phyloP scores from a whole-genome alignment of 2,329 filamentous ascomycete species.

The Shiraia bambusicola region DNA sequence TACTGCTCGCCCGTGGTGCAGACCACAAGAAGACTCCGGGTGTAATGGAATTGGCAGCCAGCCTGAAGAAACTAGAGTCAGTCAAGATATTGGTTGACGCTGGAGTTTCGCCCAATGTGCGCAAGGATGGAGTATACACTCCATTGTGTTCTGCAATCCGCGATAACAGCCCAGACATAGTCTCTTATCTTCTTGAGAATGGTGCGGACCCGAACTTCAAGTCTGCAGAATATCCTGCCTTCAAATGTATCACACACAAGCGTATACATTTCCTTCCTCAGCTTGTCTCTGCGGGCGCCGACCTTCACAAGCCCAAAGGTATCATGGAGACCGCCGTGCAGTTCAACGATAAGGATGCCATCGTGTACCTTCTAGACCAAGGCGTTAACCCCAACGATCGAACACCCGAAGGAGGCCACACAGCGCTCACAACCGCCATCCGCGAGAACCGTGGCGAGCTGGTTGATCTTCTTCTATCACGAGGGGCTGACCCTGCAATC shows the following conservation, averaged over 20 bases:
- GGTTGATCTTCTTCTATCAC: slow-evolving; percentile 59
- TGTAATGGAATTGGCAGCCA: slow-evolving; percentile 64
- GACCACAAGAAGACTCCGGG: slow-evolving; percentile 62
- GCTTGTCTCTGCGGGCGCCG: slow-evolving; percentile 59
- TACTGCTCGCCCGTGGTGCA: slow-evolving; percentile 61
- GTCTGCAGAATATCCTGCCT: slow-evolving; percentile 65
- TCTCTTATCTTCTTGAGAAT: slow-evolving; percentile 59
- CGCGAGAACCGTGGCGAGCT: slow-evolving; percentile 60
- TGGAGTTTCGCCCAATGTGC: slow-evolving; percentile 61
- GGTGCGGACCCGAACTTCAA: slow-evolving; percentile 56
- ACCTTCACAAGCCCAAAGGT: slow-evolving; percentile 62
- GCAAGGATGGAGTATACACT: slow-evolving; percentile 68
- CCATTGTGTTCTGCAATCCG: slow-evolving; percentile 69
- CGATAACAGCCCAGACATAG: slow-evolving; percentile 63
- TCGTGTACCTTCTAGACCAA: slow-evolving; percentile 62
- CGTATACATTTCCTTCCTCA: slow-evolving; percentile 61
- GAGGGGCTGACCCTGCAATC: slow-evolving; percentile 63
- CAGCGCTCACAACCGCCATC: slow-evolving; percentile 67
- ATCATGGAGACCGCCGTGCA: slow-evolving; percentile 66
- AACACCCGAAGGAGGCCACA: slow-evolving; percentile 56
- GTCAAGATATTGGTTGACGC: slow-evolving; percentile 59
- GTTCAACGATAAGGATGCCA: slow-evolving; percentile 61
- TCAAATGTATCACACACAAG: slow-evolving; percentile 69
- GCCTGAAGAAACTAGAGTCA: slow-evolving; percentile 64
- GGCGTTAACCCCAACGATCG: slow-evolving; percentile 63